phyloP scores from a whole-genome alignment of 768 basidiomycete species.

The Piloderma croceum region DNA sequence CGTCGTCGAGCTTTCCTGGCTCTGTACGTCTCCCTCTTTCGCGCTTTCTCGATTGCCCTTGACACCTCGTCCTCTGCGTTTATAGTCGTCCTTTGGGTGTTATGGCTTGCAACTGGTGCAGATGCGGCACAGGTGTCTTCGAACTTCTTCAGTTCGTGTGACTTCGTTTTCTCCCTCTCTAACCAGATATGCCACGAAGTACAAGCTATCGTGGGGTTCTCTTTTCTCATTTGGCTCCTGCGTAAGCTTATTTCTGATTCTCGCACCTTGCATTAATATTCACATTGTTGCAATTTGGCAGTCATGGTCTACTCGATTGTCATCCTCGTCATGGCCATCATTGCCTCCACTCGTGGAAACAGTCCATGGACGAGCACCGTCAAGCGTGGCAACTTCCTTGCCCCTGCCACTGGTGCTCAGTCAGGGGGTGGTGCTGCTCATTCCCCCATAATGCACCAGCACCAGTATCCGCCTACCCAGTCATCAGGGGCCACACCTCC shows the following conservation, averaged over 20 bases:
- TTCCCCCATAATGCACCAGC: too few species aligned
- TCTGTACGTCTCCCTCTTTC: slow-evolving; percentile 25
- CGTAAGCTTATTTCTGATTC: slow-evolving; percentile 16
- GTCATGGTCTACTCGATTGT: slow-evolving; percentile 27
- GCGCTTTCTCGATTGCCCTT: background rate
- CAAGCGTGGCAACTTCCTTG: slow-evolving; percentile 20
- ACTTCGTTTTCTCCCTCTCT: background rate
- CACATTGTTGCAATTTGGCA: slow-evolving; percentile 10
- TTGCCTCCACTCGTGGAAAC: slow-evolving; percentile 24
- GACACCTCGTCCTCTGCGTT: background rate
- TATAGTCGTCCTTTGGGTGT: slow-evolving; percentile 28
- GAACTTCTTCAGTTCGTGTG: slow-evolving; percentile 5
- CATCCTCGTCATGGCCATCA: slow-evolving; percentile 20
- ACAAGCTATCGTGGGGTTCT: slow-evolving; percentile 29
- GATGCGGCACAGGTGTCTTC: slow-evolving; percentile 18
- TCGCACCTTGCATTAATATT: background rate
- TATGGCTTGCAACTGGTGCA: slow-evolving; percentile 36
- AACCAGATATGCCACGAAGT: slow-evolving; percentile 22
- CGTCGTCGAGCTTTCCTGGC: slow-evolving; percentile 31
- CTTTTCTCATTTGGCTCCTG: slow-evolving; percentile 32
- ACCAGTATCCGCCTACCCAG: slow-evolving; percentile 12
- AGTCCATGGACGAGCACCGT: slow-evolving; percentile 30
- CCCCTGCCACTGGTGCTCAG: slow-evolving; percentile 6
- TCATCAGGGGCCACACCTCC: too few species aligned
- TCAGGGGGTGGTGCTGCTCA: slow-evolving; percentile 1